Conservation (phyloP, 2,329 filamentous ascomycete genomes). For the Pseudogymnoascus sp. region DNA sequence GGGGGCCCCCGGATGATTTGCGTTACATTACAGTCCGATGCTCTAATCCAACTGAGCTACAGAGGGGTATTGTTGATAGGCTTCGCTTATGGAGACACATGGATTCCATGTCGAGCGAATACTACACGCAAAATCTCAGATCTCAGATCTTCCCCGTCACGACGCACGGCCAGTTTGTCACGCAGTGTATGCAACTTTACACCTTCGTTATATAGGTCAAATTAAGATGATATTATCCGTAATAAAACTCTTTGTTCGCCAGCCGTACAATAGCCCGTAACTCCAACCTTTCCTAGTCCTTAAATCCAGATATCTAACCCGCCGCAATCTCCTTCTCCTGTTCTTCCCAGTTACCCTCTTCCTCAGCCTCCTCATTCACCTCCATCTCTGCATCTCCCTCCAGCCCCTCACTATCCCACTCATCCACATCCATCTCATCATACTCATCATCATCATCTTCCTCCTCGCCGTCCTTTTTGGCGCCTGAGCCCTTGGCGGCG, state of each 20-base stretch:
- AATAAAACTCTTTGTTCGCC: constrained; percentile 3
- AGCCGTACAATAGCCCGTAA: not conserved
- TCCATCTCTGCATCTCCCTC: constrained; percentile 28
- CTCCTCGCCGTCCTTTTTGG: constrained; percentile 42
- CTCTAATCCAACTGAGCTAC: constrained; percentile 9
- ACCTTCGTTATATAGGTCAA: not conserved
- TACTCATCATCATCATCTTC: constrained; percentile 39
- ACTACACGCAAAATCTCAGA: not conserved
- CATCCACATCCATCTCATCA: constrained; percentile 38
- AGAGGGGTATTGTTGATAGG: not conserved
- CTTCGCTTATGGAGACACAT: not conserved
- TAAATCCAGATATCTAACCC: constrained; percentile 1
- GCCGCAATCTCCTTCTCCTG: constrained; percentile 24
- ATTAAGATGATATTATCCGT: not conserved
- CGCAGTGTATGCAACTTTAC: not conserved
- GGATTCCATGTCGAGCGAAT: not conserved
- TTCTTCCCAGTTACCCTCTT: constrained; percentile 27
- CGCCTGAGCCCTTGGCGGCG: constrained; percentile 35
- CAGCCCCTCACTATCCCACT: constrained; percentile 30
- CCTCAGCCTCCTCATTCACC: constrained; percentile 27
- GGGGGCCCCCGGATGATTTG: constrained; percentile 5
- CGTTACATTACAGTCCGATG: constrained; percentile 7
- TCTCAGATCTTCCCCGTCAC: not conserved
- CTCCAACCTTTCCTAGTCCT: constrained; percentile 1
- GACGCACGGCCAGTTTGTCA: not conserved